Percentiles rank a stretch among this genome's conserved stretches.
Conservation (phyloP, 2,329 filamentous ascomycete genomes). For the Hypoxylon sp. region DNA sequence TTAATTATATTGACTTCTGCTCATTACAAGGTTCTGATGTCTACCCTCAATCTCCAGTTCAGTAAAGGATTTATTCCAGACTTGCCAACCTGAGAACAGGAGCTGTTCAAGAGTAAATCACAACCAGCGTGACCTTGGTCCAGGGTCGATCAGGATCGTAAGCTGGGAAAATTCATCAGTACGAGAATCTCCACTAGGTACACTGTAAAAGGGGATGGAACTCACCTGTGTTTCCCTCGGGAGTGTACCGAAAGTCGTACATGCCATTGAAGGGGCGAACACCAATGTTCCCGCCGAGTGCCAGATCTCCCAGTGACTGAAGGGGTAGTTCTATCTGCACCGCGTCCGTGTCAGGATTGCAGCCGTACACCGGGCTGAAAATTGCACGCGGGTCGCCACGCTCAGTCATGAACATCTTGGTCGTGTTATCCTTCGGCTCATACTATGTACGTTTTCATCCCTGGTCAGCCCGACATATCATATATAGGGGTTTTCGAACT, state of each 20-base stretch:
- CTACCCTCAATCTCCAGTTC: background rate
- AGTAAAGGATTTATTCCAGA: background rate
- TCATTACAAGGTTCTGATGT: background rate
- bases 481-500: too few species aligned
- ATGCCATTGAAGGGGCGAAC: constrained; percentile 55
- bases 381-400: constrained; percentile 58
- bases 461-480: background rate
- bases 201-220: background rate
- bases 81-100: background rate
- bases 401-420: constrained; percentile 62
- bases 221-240: constrained; percentile 55
- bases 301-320: constrained; percentile 48
- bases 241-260: constrained; percentile 60
- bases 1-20: background rate
- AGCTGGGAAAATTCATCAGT: constrained; percentile 17
- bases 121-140: constrained; percentile 35
- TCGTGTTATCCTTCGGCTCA: constrained; percentile 59
- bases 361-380: constrained; percentile 57
- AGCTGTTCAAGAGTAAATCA: constrained; percentile 18
- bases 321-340: constrained; percentile 56
- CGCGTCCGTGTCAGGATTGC: constrained; percentile 57
- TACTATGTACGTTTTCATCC: constrained; percentile 50
- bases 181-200: background rate
- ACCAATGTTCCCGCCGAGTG: constrained; percentile 55
- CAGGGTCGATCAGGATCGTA: constrained; percentile 36